phyloP scores from a whole-genome alignment of 2,329 filamentous ascomycete species.

The Colletotrichum ledebouriae region DNA sequence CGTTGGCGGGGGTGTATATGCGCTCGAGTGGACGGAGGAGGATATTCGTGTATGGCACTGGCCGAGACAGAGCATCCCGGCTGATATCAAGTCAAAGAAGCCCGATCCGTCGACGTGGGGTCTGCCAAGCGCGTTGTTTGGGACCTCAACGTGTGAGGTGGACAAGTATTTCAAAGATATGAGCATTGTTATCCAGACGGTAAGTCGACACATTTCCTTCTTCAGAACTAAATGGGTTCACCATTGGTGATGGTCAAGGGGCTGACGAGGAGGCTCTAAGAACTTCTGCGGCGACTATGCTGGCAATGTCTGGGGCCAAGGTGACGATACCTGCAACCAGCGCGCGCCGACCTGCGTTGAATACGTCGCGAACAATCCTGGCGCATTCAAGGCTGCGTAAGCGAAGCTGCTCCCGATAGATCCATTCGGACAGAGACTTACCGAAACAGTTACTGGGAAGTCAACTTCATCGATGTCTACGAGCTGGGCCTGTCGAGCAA shows the following conservation, averaged over 20 bases:
- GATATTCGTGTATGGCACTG: constrained; percentile 85
- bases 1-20: constrained; percentile 76
- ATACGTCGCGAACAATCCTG: constrained; percentile 61
- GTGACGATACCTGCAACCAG: constrained; percentile 53
- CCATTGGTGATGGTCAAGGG: background rate
- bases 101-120: constrained; percentile 79
- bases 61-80: constrained; percentile 72
- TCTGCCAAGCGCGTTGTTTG: constrained; percentile 77
- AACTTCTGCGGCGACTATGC: constrained; percentile 86
- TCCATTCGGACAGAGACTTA: constrained; percentile 10
- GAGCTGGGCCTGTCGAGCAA: constrained; percentile 42
- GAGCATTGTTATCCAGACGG: constrained; percentile 80
- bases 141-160: constrained; percentile 74
- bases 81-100: constrained; percentile 69
- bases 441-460: constrained; percentile 60
- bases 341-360: constrained; percentile 61
- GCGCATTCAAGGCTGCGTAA: constrained; percentile 56
- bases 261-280: constrained; percentile 46
- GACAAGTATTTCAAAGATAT: constrained; percentile 75
- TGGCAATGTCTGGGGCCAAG: constrained; percentile 58
- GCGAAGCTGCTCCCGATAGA: background rate
- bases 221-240: background rate
- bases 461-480: constrained; percentile 68
- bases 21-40: constrained; percentile 76
- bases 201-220: constrained; percentile 46